Conservation (phyloP, 73 alveolate genomes). For the Uronychia binucleata region DNA sequence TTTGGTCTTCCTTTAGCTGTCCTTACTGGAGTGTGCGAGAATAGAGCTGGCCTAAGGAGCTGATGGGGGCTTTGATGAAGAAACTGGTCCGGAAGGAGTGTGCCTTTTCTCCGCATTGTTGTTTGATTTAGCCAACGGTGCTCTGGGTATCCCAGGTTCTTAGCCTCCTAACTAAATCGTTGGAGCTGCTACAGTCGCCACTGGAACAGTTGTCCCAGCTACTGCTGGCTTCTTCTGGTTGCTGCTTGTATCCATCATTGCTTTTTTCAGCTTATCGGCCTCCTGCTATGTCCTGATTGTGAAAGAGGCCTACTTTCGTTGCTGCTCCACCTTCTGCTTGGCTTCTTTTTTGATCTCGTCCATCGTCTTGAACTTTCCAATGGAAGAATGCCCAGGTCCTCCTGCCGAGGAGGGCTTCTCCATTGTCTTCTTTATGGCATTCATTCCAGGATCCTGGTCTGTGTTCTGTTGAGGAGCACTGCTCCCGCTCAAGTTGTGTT, state of each 20-base stretch:
- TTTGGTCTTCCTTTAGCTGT: background rate
- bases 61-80: background rate
- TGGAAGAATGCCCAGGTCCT: background rate
- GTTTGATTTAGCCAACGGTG: background rate
- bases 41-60: background rate
- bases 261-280: constrained; percentile 1
- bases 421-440: background rate
- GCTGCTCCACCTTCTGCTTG: constrained; percentile 41
- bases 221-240: background rate
- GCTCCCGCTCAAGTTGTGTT: background rate
- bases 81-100: background rate
- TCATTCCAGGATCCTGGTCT: background rate
- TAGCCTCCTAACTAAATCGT: background rate
- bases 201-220: no score
- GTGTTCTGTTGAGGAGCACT: background rate
- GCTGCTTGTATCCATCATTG: background rate
- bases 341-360: constrained; percentile 64
- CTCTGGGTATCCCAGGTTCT: background rate
- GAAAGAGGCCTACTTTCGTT: constrained; percentile 9
- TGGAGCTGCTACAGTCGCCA: no score
- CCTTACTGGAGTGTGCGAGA: background rate
- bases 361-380: constrained; percentile 30
- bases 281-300: background rate
- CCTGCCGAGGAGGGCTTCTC: background rate
- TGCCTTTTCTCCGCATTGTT: background rate